These are phyloP conservation scores for Candolleomyces eurysporus DNA, from an alignment of 768 basidiomycete genomes.

Conservation along the genomic window DNA sequence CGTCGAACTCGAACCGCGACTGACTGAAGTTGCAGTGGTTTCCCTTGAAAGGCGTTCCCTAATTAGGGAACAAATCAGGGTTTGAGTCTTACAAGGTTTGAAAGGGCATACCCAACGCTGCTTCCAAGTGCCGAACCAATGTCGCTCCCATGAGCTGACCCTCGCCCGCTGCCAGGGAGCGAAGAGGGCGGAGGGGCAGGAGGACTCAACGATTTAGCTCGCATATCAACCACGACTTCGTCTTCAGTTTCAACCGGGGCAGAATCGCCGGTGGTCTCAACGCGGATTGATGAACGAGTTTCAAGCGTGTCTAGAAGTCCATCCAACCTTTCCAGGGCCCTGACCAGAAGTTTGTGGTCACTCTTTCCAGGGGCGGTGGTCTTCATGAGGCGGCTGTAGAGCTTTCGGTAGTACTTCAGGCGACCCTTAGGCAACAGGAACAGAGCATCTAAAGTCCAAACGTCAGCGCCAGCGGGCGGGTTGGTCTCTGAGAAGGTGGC, in stretches of 20 bases:
- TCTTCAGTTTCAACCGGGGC: constrained; percentile 41
- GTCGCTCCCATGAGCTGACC: constrained; percentile 37
- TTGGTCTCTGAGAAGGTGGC: constrained; percentile 61
- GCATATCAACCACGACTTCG: constrained; percentile 57
- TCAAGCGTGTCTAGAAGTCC: constrained; percentile 67
- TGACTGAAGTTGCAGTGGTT: constrained; percentile 52
- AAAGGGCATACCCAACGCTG: constrained; percentile 52
- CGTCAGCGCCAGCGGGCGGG: constrained; percentile 48
- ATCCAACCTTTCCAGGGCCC: constrained; percentile 81
- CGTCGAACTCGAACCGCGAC: constrained; percentile 49
- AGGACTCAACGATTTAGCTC: constrained; percentile 33
- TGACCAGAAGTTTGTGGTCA: constrained; percentile 78
- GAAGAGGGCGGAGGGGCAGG: constrained; percentile 15
- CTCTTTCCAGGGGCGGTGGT: constrained; percentile 83
- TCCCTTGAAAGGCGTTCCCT: constrained; percentile 64
- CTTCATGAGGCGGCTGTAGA: constrained; percentile 83
- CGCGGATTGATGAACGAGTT: constrained; percentile 50
- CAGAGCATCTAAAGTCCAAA: constrained; percentile 85
- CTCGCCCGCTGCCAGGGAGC: constrained; percentile 17
- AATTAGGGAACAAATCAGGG: no score
- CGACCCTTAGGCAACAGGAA: constrained; percentile 85
- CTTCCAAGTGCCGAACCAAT: constrained; percentile 51
- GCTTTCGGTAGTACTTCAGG: constrained; percentile 87
- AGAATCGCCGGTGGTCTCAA: constrained; percentile 34
- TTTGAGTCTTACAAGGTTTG: not conserved